A percentile compares a stretch with the other conserved stretches of the same genome.
phyloP scores from a whole-genome alignment of 192 early-diverging fungal genomes.

The Cladochytrium replicatum region DNA sequence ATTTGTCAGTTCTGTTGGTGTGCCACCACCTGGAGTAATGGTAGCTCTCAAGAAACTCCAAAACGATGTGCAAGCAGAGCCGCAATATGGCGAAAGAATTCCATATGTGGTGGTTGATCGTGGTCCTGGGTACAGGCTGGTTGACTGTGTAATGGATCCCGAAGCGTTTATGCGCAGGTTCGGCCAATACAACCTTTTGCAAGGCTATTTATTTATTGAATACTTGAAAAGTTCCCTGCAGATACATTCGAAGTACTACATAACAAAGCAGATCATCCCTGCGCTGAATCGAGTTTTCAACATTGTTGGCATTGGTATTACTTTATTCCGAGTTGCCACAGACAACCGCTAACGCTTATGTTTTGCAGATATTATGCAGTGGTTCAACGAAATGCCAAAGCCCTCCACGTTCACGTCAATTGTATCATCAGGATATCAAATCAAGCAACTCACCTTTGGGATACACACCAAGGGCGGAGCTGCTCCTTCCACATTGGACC shows the following conservation, averaged over 20 bases:
- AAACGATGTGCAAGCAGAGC: conserved; percentile 61
- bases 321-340: conserved; percentile 25
- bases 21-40: conserved; percentile 65
- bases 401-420: no score
- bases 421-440: no score
- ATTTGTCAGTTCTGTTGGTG: conserved; percentile 27
- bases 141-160: conserved; percentile 64
- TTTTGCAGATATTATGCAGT: conserved; percentile 47
- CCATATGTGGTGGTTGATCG: conserved; percentile 76
- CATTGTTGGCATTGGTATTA: conserved; percentile 58
- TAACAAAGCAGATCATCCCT: conserved; percentile 75
- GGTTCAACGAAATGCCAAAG: conserved; percentile 69
- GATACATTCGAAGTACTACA: conserved; percentile 74
- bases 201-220: no score
- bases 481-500: conserved; percentile 46
- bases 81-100: conserved; percentile 80
- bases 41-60: conserved; percentile 58
- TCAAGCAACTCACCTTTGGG: conserved; percentile 29
- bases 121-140: conserved; percentile 53
- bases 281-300: conserved; percentile 68
- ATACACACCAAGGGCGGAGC: conserved; percentile 1
- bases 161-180: conserved; percentile 41
- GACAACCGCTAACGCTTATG: conserved; percentile 35
- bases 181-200: not conserved
- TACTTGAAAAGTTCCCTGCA: conserved; percentile 56